A percentile compares a stretch with the other conserved stretches of the same genome.
Evolutionary conservation across 169 alveolate genomes (phyloP).

Genomic region (Plasmodium coatneyi): DNA sequence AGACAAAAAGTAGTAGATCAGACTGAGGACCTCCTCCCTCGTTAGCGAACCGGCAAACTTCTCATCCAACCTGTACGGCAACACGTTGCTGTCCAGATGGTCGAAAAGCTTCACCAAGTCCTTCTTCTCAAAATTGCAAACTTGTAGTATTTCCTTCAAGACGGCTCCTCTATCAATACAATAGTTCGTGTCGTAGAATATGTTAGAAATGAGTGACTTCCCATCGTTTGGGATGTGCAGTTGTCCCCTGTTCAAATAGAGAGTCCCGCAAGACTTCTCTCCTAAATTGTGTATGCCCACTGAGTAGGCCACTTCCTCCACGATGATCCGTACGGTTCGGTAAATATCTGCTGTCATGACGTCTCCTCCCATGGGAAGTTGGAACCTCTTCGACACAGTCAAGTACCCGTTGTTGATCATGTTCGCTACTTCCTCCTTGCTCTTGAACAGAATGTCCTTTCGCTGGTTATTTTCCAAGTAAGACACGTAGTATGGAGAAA

Average conservation of each 20-base stretch:
- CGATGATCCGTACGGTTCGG: constrained; percentile 2
- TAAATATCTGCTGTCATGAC: constrained; percentile 38
- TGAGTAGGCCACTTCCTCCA: constrained; percentile 29
- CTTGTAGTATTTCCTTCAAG: constrained; percentile 9
- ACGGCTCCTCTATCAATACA: constrained; percentile 41
- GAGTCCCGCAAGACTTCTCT: background rate
- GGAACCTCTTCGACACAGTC: constrained; percentile 18
- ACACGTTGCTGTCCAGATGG: constrained; percentile 2
- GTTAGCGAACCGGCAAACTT: constrained; percentile 10
- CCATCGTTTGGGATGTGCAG: constrained; percentile 27
- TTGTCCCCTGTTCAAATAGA: constrained; percentile 28
- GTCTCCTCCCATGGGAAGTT: constrained; percentile 27
- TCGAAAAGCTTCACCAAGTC: constrained; percentile 29
- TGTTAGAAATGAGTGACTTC: constrained; percentile 35
- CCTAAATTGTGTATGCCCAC: constrained; percentile 23
- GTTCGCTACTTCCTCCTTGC: constrained; percentile 10
- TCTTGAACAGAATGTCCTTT: constrained; percentile 45
- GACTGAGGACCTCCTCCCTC: constrained; percentile 1
- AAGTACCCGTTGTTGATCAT: background rate
- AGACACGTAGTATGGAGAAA: constrained; percentile 46
- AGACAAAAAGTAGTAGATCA: constrained; percentile 28
- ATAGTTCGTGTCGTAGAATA: constrained; percentile 16
- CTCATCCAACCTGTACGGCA: constrained; percentile 36
- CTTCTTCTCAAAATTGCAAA: constrained; percentile 28
- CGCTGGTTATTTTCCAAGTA: constrained; percentile 62